Base-by-base conservation (phyloP, 352 stramenopile species). In the Bremia lactucae region DNA sequence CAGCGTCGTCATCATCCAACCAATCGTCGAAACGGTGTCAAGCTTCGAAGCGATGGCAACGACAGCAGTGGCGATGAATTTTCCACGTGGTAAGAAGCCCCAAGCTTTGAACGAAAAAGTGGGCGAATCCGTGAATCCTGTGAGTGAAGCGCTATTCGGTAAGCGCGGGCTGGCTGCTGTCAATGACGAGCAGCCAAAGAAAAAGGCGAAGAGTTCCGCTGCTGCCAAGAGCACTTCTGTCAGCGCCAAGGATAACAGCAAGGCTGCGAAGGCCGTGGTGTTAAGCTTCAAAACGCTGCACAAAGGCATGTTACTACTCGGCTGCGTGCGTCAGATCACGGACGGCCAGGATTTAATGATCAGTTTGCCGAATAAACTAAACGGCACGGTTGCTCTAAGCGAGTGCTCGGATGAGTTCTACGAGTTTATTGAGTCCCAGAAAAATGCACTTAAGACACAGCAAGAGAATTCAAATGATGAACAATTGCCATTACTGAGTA, bases 361-460 rank as follows among this genome's bases (percentile, higher is more conserved):
- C 23, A 87, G 66, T 28, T 62, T 98, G 35, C 91, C 90, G 3
- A 97, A 95, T 67, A 95, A 96, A 39, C 76, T 97, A 43, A 96
- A 83, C 37, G 94, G 91, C 35, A 93, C 95, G 31, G 87, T 97
- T 31, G 46, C 70, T 14, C 42, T 79, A 7, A 56, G 69, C 34
- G 73, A 94, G 50, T 74, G 77, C 49, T 88, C 76, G 39, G 81
- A 94, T 54, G 78, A 89, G 53, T 86, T 90, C 39, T 54, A 71
- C 48, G 53, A 62, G 34, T 42, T 55, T 28, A 22, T 71, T 19
- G 31, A 73, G 29, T 40, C 31, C 13, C 59, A 68, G 15, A 58
- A 68, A 33, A n/a, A 52, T 26, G 15, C 39, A 36, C 15, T 33
- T 11, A 36, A 42, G n/a, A 35, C 6, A 4, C 4, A 19, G 11